Evolutionary conservation across 2,329 filamentous ascomycete species (phyloP).

Genomic region (Akanthomyces muscarius): DNA sequence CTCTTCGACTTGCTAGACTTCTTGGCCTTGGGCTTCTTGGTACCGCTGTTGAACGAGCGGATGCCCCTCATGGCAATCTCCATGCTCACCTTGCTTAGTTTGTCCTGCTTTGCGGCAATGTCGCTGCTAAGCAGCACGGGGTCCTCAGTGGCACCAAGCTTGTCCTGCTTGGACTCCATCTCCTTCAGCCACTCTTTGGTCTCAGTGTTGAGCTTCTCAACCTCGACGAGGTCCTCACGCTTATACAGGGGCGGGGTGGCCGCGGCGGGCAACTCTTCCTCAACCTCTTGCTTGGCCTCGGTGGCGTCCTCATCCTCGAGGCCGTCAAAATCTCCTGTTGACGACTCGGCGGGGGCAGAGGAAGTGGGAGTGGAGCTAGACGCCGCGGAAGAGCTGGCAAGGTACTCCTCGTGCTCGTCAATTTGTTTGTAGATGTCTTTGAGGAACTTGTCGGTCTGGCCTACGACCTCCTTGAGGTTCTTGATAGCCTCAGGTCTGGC

Average conservation of each 20-base stretch:
- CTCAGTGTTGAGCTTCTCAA: slow-evolving; percentile 59
- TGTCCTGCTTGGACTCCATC: slow-evolving; percentile 66
- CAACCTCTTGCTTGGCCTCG: slow-evolving; percentile 38
- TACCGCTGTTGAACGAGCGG: slow-evolving; percentile 48
- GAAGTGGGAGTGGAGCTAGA: slow-evolving; percentile 25
- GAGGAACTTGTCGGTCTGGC: slow-evolving; percentile 67
- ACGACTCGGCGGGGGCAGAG: slow-evolving; percentile 38
- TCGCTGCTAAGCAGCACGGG: slow-evolving; percentile 72
- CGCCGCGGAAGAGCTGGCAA: slow-evolving; percentile 50
- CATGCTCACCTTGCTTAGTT: slow-evolving; percentile 66
- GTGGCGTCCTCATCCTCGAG: slow-evolving; percentile 65
- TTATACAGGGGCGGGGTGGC: slow-evolving; percentile 66
- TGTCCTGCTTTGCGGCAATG: slow-evolving; percentile 61
- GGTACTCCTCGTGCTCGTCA: slow-evolving; percentile 59
- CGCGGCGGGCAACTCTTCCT: slow-evolving; percentile 39
- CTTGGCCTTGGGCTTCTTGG: slow-evolving; percentile 41
- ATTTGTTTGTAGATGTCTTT: slow-evolving; percentile 68
- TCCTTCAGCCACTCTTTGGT: slow-evolving; percentile 71
- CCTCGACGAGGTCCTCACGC: slow-evolving; percentile 63
- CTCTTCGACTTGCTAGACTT: slow-evolving; percentile 23
- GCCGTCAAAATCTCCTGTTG: slow-evolving; percentile 61
- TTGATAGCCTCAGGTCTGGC: slow-evolving; percentile 68
- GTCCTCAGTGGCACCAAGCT: slow-evolving; percentile 65
- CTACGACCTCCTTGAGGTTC: slow-evolving; percentile 64
- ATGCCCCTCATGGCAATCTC: slow-evolving; percentile 69